Evolutionary conservation across 1,284 basidiomycete species (phyloP), one percentile per base, ranked within the genome.

Genomic region (Tilletia walkeri): DNA sequence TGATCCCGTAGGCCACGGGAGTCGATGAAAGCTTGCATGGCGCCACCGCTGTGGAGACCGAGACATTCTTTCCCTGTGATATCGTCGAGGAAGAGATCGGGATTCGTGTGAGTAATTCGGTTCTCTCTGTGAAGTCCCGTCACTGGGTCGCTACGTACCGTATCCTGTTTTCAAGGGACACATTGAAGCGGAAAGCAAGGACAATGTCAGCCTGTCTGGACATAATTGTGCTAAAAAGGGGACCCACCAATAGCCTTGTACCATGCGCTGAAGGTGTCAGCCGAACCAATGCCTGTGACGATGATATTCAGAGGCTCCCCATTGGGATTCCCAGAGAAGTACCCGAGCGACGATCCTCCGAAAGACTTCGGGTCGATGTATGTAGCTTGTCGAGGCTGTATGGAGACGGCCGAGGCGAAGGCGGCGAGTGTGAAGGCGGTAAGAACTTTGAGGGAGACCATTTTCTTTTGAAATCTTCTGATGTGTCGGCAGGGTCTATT

Each of bases 1-100:
- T 87, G 85, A 24, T 81, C 72, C 77, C 84, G 84, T 68, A 81
- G 81, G 9, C 86, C 86, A 12, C 85, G 78, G 1, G 88, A 89
- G 73, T 92, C 90, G 14, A 90, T 91, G 9, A 91, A 86, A 36
- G 90, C 90, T 61, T 87, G 84, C 77, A 91, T 90, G 0, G 87
- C 87, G 47, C 77, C 86, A 3, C 90, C 90, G 12, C 88, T 75
- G 77, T 90, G 90, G 71, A 91, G 73, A 3, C 86, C 86, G 9
- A 87, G 76, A 80, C 91, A 92, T 82, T 92, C 90, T 66, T 86
- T 86, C 14, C 36, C 59, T 63, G 36, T 16, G 10, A 41, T 45
- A 14, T 45, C 41, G 41, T 45, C 14, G 41, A 9, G 41, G 6
- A 14, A 45, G 41, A 45, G 9, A 45, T 45, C 41, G 41, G 3